Base-by-base conservation (phyloP, 2,329 filamentous ascomycete genomes). In the Fusarium denticulatum region DNA sequence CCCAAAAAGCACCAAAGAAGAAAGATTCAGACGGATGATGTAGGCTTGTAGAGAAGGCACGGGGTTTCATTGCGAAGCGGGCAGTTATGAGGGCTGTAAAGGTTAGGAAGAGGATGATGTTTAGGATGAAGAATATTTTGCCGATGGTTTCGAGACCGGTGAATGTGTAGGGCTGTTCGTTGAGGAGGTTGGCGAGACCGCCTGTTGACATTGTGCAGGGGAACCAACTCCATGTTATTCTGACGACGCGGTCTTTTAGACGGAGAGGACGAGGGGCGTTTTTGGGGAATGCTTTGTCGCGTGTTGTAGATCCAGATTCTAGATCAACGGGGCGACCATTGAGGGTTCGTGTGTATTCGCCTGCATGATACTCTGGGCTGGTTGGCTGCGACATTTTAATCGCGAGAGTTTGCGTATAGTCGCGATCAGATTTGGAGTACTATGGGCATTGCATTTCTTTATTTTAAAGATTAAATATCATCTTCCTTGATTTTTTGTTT, bases 161-260 rank as follows among this genome's bases (percentile, higher is more conserved):
- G n/a, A 69, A 69, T 2, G 67, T 69, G 15, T 46, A 69, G 1
- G 65, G 67, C 6, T 69, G 67, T n/a, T 69, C 36, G 24, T 60
- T 60, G 6, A 69, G 7, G 24, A 69, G 15, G 26, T 69, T 69
- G 58, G 67, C 67, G 4, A 69, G 52, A 13, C 67, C 67, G 22
- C 65, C 67, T 2, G 67, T 69, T 10, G 67, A 30, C 67, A 69
- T 69, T 39, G 67, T 69, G 12, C 67, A 69, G 10, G 67, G 67
- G 5, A 69, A 69, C 67, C 67, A 69, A 8, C 9, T 2, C 67
- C 67, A 69, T 7, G 67, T 69, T 6, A 69, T 40, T 8, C 67
- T 37, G 2, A 69, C 59, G 10, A 69, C 40, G 13, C 65, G 67
- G 16, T 69, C 67, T 43, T 65, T 69, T 6, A 69, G 59, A 1